phyloP scores from a whole-genome alignment of 805 yeast species.

The Wickerhamiella qilinensis region DNA sequence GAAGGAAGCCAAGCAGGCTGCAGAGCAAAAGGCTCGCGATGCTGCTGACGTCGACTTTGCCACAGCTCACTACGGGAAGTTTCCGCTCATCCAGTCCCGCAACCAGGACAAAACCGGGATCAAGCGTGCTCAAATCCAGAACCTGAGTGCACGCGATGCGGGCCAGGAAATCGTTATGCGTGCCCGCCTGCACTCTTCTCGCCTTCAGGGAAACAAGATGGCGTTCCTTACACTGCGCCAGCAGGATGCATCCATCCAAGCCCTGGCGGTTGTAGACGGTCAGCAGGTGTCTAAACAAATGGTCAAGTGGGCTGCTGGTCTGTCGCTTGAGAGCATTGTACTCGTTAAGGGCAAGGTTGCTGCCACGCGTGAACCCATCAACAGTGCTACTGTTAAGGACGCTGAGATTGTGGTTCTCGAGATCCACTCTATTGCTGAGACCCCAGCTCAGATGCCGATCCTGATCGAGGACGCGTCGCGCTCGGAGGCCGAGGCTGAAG shows the following conservation, averaged over 20 bases:
- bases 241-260: conserved; percentile 70
- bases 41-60: conserved; percentile 76
- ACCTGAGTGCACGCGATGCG: conserved; percentile 38
- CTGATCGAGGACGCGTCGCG: conserved; percentile 93
- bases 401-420: conserved; percentile 67
- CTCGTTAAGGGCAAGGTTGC: conserved; percentile 72
- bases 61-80: conserved; percentile 72
- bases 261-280: conserved; percentile 59
- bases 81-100: conserved; percentile 67
- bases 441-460: conserved; percentile 87
- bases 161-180: conserved; percentile 72
- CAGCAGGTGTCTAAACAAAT: conserved; percentile 73
- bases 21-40: conserved; percentile 66
- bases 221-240: conserved; percentile 84
- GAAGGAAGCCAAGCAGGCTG: conserved; percentile 73
- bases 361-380: conserved; percentile 74
- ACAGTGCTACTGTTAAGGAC: conserved; percentile 81
- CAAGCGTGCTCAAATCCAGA: conserved; percentile 37
- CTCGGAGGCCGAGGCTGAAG: conserved; percentile 71
- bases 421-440: conserved; percentile 63
- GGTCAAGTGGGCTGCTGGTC: conserved; percentile 87
- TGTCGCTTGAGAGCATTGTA: conserved; percentile 82
- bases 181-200: conserved; percentile 84
- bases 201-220: conserved; percentile 94
- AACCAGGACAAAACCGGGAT: conserved; percentile 42